Conservation (phyloP, 768 basidiomycete genomes). For the Lyophyllum shimeji region DNA sequence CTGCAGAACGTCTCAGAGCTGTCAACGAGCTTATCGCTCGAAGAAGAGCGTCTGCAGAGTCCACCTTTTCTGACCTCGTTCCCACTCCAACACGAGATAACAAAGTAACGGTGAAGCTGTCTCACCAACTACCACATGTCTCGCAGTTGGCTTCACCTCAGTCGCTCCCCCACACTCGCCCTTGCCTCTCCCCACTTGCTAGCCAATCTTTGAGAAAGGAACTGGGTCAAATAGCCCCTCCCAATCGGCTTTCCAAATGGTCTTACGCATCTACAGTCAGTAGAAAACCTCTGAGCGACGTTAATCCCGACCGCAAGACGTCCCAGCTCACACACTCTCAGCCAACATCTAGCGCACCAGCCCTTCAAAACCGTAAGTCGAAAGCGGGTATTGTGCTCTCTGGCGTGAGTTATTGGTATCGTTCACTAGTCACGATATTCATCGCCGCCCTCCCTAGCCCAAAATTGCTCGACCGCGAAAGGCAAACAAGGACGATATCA, state of each 20-base stretch:
- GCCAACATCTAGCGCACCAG: background rate
- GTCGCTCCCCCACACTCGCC: conserved; percentile 18
- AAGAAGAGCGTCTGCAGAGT: conserved; percentile 8
- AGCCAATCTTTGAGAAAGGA: conserved; percentile 27
- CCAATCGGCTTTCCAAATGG: conserved; percentile 12
- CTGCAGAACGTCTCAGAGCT: conserved; percentile 36
- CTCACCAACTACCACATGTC: background rate
- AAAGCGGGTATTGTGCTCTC: background rate
- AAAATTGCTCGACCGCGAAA: background rate
- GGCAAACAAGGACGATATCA: background rate
- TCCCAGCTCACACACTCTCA: background rate
- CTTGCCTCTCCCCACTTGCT: conserved; percentile 25
- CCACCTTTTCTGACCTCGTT: conserved; percentile 6
- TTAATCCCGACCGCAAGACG: conserved; percentile 11
- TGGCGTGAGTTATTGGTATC: background rate
- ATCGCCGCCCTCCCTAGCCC: background rate
- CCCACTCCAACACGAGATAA: background rate
- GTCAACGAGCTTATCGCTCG: conserved; percentile 35
- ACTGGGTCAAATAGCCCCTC: conserved; percentile 11
- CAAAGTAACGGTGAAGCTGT: background rate
- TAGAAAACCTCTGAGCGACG: conserved; percentile 7
- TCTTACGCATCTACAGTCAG: background rate
- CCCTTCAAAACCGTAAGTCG: background rate
- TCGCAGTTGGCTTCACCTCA: conserved; percentile 7
- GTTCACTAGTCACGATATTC: background rate